These are phyloP conservation scores for Phytopythium oedochilum DNA, from an alignment of 352 stramenopile genomes.

Conservation along the genomic window DNA sequence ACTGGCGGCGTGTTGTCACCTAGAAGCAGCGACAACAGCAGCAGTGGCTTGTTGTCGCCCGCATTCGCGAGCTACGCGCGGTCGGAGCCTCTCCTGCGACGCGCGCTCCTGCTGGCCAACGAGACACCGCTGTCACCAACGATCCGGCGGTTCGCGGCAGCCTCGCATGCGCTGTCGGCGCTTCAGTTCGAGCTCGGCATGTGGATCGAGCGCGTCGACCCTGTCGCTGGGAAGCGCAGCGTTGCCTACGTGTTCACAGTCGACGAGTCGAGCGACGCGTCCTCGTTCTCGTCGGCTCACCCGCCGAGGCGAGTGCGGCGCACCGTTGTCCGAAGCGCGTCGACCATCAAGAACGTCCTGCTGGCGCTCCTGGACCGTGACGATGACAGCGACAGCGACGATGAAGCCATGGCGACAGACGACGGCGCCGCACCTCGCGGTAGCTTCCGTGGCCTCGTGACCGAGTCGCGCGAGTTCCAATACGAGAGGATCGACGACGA, in stretches of 20 bases:
- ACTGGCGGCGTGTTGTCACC: neutral
- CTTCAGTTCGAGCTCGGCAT: slow-evolving; percentile 55
- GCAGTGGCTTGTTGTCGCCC: neutral
- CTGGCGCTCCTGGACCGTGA: slow-evolving; percentile 28
- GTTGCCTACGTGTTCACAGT: slow-evolving; percentile 66
- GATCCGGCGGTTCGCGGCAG: slow-evolving; percentile 4
- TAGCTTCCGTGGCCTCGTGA: slow-evolving; percentile 39
- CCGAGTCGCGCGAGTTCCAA: slow-evolving; percentile 61
- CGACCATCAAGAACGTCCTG: slow-evolving; percentile 57
- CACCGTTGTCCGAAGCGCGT: slow-evolving; percentile 48
- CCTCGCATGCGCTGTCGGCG: slow-evolving; percentile 8
- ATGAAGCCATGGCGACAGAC: neutral
- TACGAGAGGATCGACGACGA: slow-evolving; percentile 67
- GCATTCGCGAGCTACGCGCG: slow-evolving; percentile 3
- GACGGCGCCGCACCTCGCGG: slow-evolving; percentile 11
- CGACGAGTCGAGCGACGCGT: slow-evolving; percentile 12
- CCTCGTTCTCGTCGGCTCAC: neutral
- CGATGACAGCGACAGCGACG: slow-evolving; percentile 4
- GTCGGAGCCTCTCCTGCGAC: neutral
- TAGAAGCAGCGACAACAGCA: neutral
- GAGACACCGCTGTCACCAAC: slow-evolving; percentile 5
- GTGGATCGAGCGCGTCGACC: slow-evolving; percentile 72
- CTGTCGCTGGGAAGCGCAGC: slow-evolving; percentile 45
- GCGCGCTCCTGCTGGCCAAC: neutral
- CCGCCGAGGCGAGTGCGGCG: slow-evolving; percentile 11